Evolutionary conservation across 1,284 basidiomycete genomes (phyloP), one percentile per base, ranked within the genome.

Genomic region (Neolentinus lepideus): DNA sequence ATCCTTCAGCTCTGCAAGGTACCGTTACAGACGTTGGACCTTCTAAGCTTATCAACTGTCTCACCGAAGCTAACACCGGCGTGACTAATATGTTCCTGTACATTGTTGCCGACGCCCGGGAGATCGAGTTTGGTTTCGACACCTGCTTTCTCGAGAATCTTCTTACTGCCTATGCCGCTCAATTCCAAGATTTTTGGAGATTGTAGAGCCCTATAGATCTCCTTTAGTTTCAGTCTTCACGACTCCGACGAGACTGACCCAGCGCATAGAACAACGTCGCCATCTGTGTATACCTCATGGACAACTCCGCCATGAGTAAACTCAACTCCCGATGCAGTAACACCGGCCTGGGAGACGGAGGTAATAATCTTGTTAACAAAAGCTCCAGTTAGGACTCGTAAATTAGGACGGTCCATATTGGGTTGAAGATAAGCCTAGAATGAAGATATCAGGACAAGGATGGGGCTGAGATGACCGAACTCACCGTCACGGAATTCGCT

Each of bases 71-170:
- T 62, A 36, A 67, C 29, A 0, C 61, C 61, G n/a, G 61, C 53
- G 36, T 63, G 64, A 43, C 16, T 43, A 16, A 65, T 55, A 56
- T 81, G 79, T 54, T 81, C 80, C 51, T 78, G 77, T 4, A 78
- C 64, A 62, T 82, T 81, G 57, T 68, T 68, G 3, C 79, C 80
- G 1, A 81, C 78, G 3, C 77, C 78, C 2, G 75, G 72, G 6
- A 81, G 66, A 26, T 76, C 66, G 52, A 76, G 59, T 54, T 70
- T 68, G 33, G 70, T 60, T 1, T 67, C 60, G 33, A 82, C 65
- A 1, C 73, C 73, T 3, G 76, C 60, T 24, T 59, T 63, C 35
- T 69, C 64, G 2, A 82, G 65, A 4, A 80, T 66, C 9, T 67
- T 62, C 3, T 61, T 63, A 22, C 72, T 65, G 12, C 80, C 80